phyloP scores from a whole-genome alignment of 139 green algal genomes.

The Tetradesmus obliquus region DNA sequence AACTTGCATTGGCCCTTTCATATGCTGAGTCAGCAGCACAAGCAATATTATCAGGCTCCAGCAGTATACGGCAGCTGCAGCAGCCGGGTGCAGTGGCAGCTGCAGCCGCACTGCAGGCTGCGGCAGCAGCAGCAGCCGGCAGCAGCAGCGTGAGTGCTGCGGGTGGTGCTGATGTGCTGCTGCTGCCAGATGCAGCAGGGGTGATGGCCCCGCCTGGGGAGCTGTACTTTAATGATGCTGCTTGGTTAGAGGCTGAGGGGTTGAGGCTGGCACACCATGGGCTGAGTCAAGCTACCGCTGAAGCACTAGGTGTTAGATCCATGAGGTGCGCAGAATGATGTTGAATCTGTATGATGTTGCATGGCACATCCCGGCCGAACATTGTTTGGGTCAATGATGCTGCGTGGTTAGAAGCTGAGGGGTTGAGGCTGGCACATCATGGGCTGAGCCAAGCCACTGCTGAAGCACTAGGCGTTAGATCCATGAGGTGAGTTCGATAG shows the following conservation, averaged over 20 bases:
- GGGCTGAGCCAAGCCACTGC: slow-evolving; percentile 60
- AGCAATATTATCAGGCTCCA: not conserved
- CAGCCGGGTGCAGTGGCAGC: slow-evolving; percentile 11
- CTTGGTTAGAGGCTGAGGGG: slow-evolving; percentile 60
- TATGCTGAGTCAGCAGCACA: slow-evolving; percentile 53
- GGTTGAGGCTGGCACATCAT: slow-evolving; percentile 61
- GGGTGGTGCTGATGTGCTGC: slow-evolving; percentile 14
- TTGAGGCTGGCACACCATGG: slow-evolving; percentile 63
- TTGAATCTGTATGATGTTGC: no score
- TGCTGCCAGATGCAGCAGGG: slow-evolving; percentile 59
- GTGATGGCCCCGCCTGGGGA: slow-evolving; percentile 56
- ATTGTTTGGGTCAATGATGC: slow-evolving; percentile 67
- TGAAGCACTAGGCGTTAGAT: slow-evolving; percentile 65
- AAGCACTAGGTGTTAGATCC: slow-evolving; percentile 67
- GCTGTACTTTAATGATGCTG: slow-evolving; percentile 79
- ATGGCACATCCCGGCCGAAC: no score
- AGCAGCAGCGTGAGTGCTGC: not conserved
- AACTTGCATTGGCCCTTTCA: slow-evolving; percentile 48
- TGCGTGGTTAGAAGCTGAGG: slow-evolving; percentile 56
- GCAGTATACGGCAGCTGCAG: slow-evolving; percentile 29
- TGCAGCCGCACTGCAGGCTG: slow-evolving; percentile 9
- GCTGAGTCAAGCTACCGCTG: slow-evolving; percentile 60
- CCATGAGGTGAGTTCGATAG: slow-evolving; percentile 14
- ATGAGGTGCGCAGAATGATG: slow-evolving; percentile 35
- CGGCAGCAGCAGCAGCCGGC: slow-evolving; percentile 3